Evolutionary conservation across 305 asterid species (phyloP).

Genomic region (Rubia occidens): DNA sequence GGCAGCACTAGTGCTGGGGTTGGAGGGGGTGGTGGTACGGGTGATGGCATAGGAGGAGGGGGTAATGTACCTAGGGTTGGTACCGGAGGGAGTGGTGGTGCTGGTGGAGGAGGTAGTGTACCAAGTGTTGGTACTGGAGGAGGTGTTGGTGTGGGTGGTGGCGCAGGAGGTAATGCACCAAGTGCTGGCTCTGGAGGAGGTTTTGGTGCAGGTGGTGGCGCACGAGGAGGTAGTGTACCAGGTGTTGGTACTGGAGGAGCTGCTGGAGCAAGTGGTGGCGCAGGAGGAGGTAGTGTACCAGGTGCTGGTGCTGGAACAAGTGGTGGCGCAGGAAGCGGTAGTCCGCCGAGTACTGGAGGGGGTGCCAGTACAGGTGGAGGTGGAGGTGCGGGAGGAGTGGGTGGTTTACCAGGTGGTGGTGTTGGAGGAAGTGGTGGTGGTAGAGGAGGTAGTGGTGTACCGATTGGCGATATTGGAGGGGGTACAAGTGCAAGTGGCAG

Average conservation of each 20-base stretch:
- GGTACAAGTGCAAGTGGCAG: neutral
- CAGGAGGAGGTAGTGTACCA: too few relatives aligned
- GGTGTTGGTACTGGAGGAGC: neutral
- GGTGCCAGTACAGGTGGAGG: neutral
- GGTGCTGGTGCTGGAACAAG: neutral
- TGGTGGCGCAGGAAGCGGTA: neutral
- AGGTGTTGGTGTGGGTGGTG: neutral
- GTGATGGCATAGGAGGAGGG: neutral
- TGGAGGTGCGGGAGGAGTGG: neutral
- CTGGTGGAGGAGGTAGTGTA: neutral
- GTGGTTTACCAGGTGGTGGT: conserved; percentile 6
- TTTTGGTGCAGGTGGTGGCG: conserved; percentile 2
- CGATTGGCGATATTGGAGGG: neutral
- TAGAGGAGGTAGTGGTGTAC: neutral
- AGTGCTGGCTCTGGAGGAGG: neutral
- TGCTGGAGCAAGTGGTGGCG: neutral
- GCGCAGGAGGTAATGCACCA: neutral
- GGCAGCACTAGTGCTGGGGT: neutral
- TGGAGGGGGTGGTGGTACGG: neutral
- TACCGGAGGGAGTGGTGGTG: neutral
- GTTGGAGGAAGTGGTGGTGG: conserved; percentile 3
- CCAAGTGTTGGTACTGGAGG: neutral
- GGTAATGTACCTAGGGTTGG: neutral
- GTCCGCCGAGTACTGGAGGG: neutral
- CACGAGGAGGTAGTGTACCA: neutral